Evolutionary conservation across 83 land plant species (phyloP), one percentile per base, ranked within the genome.

Genomic region (Larix sibirica): DNA sequence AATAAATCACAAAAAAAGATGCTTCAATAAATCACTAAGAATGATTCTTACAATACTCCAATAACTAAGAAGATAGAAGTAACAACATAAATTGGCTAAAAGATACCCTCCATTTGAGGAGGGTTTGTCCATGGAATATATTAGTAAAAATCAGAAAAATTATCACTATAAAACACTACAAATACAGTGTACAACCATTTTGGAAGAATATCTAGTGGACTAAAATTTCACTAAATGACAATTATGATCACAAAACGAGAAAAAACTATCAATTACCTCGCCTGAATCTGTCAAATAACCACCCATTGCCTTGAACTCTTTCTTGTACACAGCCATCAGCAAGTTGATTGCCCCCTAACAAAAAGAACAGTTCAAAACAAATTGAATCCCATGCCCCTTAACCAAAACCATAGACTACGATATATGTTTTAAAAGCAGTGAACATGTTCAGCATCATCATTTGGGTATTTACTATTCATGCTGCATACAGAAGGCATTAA

Each of bases 281-380:
- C 95, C 85, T 76, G 81, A 80, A 60, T 97, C 87, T 42, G 99
- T 94, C 83, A 97, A 87, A 88, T 94, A 97, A 14, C 98, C 99
- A 75, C 99, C 99, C 88, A 95, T 81, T 26, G 77, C 83, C 62
- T 85, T 88, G 75, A 97, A 92, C 62, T 95, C 93, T 83, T 89
- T 95, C 79, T 95, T 97, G 86, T 97, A 97, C 12, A 94, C 93
- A 59, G 90, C 90, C 87, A 97, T 86, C 69, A 95, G 81, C 83
- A 97, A 80, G 83, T 95, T 97, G 26, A 95, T 94, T 33, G 93
- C 99, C 80, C 99, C 99, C 98, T 97, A 54, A 38, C 8, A 18
- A 80, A 78, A 33, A 10, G 61, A 74, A 63, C 44, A 79, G 1
- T 12, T 64, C 26, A 24, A 10, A 9, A 64, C 56, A 1, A 50